Evolutionary conservation across 495 filamentous ascomycete species (phyloP), one percentile per base, ranked within the genome.

Genomic region (Aspergillus cristatus): DNA sequence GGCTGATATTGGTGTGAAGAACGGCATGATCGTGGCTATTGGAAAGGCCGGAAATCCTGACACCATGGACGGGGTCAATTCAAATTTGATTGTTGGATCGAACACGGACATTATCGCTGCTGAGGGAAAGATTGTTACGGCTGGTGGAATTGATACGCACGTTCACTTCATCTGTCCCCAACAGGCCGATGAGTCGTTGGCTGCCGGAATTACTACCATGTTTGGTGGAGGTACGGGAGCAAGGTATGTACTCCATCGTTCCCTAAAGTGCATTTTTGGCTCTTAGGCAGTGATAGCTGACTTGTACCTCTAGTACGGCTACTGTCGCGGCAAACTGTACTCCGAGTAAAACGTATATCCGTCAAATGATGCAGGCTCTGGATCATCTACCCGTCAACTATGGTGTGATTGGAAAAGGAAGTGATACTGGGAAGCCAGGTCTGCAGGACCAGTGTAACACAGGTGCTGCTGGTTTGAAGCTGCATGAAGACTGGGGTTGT

Each of bases 131-230:
- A 91, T 94, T 41, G 58, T 94, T 25, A 94, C 86, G 3, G 83
- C 84, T 8, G 86, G 86, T 42, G 86, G 79, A 2, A 70, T 89
- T 38, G 86, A 94, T 59, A 74, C 79, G 13, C 86, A 94, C 57
- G 81, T 94, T 43, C 86, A 94, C 55, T 83, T 85, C 38, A 91
- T 94, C 50, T 94, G 86, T 53, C 86, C 86, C 7, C 86, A 94
- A 53, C 86, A 94, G 58, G 82, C 75, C 0, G 61, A 79, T 32
- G 86, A 94, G 51, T 71, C 83, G 7, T 66, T 91, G 17, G 70
- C 83, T 7, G 80, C 82, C 13, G 86, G 86, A 18, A 70, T 94
- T 43, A 94, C 86, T 0, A 85, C 86, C 0, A 70, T 91, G 63
- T 64, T 94, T 1, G 86, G 86, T 18, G 86, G 86, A 25, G 86